Conservation (phyloP, 2,329 filamentous ascomycete species). For the Paraphoma sp. region DNA sequence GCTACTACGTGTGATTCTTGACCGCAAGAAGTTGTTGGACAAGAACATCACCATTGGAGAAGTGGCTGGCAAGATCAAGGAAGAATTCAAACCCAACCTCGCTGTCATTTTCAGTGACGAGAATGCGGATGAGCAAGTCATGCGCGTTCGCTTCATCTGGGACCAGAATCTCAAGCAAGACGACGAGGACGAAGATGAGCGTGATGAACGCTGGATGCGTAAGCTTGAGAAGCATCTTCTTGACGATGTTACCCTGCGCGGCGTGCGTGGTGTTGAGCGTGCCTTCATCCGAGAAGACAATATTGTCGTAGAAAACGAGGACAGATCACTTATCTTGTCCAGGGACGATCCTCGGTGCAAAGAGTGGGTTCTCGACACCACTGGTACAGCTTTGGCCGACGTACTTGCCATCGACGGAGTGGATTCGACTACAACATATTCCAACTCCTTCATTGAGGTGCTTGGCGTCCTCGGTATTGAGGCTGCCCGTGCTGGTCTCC, state of each 20-base stretch:
- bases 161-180: conserved; percentile 64
- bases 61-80: conserved; percentile 87
- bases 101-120: conserved; percentile 97
- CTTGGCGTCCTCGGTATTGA: conserved; percentile 97
- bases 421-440: conserved; percentile 83
- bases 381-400: conserved; percentile 82
- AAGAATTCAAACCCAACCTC: conserved; percentile 76
- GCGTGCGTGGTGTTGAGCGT: conserved; percentile 85
- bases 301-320: conserved; percentile 64
- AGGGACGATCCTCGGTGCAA: conserved; percentile 78
- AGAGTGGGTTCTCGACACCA: conserved; percentile 96
- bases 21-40: conserved; percentile 92
- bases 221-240: conserved; percentile 87
- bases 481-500: conserved; percentile 83
- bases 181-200: conserved; percentile 81
- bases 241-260: conserved; percentile 88
- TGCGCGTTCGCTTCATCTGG: conserved; percentile 84
- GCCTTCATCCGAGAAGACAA: conserved; percentile 78
- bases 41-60: conserved; percentile 92
- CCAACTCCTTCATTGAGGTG: conserved; percentile 94
- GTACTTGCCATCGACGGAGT: conserved; percentile 89
- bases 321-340: conserved; percentile 76
- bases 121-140: conserved; percentile 93
- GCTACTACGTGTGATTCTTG: conserved; percentile 91
- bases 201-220: conserved; percentile 77